phyloP scores from a whole-genome alignment of 2,329 filamentous ascomycete genomes.

The Pseudogymnoascus sp. region DNA sequence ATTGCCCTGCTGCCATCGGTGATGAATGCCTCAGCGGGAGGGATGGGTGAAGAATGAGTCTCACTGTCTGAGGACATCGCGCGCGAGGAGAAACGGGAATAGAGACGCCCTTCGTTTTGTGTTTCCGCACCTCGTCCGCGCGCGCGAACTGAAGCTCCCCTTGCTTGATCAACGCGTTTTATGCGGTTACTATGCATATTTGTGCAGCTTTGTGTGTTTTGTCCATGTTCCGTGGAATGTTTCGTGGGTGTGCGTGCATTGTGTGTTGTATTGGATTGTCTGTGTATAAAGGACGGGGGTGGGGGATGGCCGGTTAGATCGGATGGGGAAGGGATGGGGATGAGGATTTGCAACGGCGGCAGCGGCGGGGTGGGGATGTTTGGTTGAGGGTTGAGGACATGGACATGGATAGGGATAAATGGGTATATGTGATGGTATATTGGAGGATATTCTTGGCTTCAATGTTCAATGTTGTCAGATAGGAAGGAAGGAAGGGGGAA shows the following conservation, averaged over 20 bases:
- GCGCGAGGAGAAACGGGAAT: background rate
- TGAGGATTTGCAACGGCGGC: background rate
- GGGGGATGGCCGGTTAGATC: background rate
- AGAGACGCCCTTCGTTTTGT: background rate
- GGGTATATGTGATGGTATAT: slow-evolving; percentile 5
- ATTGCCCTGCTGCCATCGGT: too few relatives aligned
- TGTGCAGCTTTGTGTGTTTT: background rate
- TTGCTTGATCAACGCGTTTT: background rate
- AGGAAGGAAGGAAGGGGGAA: background rate
- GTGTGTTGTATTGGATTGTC: background rate
- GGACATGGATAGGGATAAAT: background rate
- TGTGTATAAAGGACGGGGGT: background rate
- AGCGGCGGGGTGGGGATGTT: background rate
- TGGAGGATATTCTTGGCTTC: background rate
- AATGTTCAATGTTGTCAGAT: background rate
- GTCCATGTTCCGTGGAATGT: background rate
- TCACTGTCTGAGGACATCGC: background rate
- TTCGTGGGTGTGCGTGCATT: background rate
- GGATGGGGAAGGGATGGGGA: background rate
- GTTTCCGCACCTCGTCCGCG: background rate
- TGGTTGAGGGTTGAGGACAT: background rate
- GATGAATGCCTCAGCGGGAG: background rate
- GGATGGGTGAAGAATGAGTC: too few relatives aligned
- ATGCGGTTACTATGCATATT: background rate
- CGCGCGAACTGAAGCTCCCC: background rate